Conservation (phyloP, 2,329 filamentous ascomycete genomes). For the Dactylellina haptotyla region DNA sequence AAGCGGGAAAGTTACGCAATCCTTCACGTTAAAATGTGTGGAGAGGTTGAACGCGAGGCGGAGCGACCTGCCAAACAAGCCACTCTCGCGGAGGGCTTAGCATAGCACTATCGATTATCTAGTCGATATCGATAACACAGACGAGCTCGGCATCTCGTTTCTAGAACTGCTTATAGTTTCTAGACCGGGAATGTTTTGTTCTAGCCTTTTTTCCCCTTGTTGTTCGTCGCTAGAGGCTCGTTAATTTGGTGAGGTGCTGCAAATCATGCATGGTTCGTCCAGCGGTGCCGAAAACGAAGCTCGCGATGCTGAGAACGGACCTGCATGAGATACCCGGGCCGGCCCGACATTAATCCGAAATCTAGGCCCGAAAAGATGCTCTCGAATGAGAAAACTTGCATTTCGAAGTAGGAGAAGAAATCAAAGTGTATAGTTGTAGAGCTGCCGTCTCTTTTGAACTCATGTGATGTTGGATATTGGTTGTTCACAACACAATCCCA, state of each 20-base stretch:
- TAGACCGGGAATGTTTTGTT: not conserved
- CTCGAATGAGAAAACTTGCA: too few species aligned
- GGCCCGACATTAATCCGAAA: not conserved
- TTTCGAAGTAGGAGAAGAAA: too few species aligned
- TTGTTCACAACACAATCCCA: not conserved
- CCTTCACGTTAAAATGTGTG: slow-evolving; percentile 26
- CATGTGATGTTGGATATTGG: not conserved
- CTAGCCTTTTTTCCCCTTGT: not conserved
- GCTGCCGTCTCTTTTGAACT: not conserved
- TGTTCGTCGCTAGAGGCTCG: too few species aligned
- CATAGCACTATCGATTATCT: not conserved
- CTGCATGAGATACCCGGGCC: not conserved
- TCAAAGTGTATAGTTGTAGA: too few species aligned
- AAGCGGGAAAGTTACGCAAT: slow-evolving; percentile 1
- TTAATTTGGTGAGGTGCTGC: not conserved
- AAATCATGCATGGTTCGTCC: slow-evolving; percentile 5
- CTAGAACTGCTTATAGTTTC: not conserved
- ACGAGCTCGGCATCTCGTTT: not conserved
- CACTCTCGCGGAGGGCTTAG: slow-evolving; percentile 9
- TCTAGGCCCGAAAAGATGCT: not conserved
- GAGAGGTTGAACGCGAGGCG: slow-evolving; percentile 38
- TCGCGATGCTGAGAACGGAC: not conserved
- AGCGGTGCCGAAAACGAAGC: not conserved
- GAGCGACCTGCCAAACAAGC: slow-evolving; percentile 13
- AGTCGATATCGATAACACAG: not conserved